Base-by-base conservation (phyloP, 2,329 filamentous ascomycete species). In the Fusarium miscanthi region DNA sequence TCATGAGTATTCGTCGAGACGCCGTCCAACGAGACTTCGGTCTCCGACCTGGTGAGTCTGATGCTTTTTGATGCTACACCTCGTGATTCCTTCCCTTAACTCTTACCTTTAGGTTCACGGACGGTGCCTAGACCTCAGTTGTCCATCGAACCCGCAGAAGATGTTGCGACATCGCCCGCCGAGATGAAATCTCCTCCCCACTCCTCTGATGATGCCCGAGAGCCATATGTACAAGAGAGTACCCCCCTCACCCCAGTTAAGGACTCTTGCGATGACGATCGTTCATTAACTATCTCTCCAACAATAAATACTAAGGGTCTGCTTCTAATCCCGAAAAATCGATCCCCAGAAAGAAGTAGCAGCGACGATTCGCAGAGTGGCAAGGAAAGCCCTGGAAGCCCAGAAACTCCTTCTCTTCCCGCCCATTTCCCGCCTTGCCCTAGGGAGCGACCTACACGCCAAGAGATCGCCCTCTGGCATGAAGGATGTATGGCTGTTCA, bases 381-480 rank as follows among this genome's bases (percentile, higher is more conserved):
- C 21, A 43, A 69, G 14, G 45, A 23, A 23, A 35, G 40, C 30
- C 40, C 53, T 8, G n/a, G 12, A 48, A 35, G 41, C 23, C 45
- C 10, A 38, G 33, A 37, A n/a, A 54, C 31, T 17, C 38, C 40
- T 12, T 19, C 45, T n/a, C 58, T 73, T 25, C 54, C 71, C 16
- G 23, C 31, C 8, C 23, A 70, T 42, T 73, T 69, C n/a, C 71
- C 71, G 38, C 57, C 71, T 16, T 69, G 56, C 21, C 71, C 71
- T 5, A 43, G 58, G n/a, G n/a, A 49, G 10, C 64, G 54, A 4
- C 57, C 71, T 13, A 54, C 62, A 19, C 66, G 62, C 9, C 23
- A 30, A 19, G 49, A 27, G 3, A 31, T 70, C 13, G 56, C 65
- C 3, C 54, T 77, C n/a, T 78, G 76, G 76, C 74, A 51, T 5